Base-by-base conservation (phyloP, 2,329 filamentous ascomycete genomes). In the Talaromyces marneffei region DNA sequence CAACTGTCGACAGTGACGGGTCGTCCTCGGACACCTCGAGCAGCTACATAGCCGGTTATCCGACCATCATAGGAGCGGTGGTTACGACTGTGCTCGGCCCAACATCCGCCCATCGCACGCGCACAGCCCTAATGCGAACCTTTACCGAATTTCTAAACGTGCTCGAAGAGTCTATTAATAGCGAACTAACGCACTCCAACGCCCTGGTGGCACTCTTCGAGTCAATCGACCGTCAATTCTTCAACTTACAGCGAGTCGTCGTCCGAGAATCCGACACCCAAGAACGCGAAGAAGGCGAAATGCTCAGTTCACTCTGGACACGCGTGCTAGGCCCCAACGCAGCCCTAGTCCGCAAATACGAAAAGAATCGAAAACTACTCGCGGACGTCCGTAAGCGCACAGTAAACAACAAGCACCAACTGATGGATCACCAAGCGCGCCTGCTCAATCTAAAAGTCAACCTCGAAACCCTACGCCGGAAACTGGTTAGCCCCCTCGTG, bases 121-220 rank as follows among this genome's bases (percentile, higher is more conserved):
- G 87, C 58, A 83, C 85, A 27, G 90, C 92, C 4, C 83, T 97
- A 10, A 91, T 93, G 67, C 87, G 91, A 65, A 92, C 92, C 12
- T 97, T 95, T 72, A 87, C 87, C 72, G 91, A 96, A 72, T 93
- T 97, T 69, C 83, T 97, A 40, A 83, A 85, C 37, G 90, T 94
- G 0, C 85, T 97, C 23, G 93, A 97, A 77, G 91, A 96, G 65
- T 89, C 90, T 63, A 95, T 97, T 73, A 86, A 88, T 68, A 88
- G 85, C 66, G 92, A 97, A 75, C 82, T 97, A 20, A 87, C 87
- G 59, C 88, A 93, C 75, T 89, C 88, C 42, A 84, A 92, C 1
- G 84, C 86, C 1, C 85, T 97, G 14, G 96, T 96, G 74, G 85
- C 85, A 3, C 86, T 96, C n/a, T 97, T 97, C 74, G 92, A 96